Percentiles rank a stretch among this genome's conserved stretches.
phyloP scores from a whole-genome alignment of 805 yeast genomes.

The Metschnikowia orientalis region DNA sequence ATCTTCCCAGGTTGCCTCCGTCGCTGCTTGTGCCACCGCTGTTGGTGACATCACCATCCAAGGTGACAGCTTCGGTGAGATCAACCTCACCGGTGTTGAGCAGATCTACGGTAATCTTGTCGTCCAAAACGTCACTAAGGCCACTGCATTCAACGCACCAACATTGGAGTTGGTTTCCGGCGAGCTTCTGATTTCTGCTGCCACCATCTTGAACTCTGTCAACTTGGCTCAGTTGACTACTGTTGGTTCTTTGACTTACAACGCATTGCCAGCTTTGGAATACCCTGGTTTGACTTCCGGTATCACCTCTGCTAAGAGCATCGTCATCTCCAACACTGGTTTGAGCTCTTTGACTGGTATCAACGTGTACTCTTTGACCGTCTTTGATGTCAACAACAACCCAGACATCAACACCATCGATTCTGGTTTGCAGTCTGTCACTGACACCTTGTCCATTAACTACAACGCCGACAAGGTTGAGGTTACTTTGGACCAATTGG shows the following conservation, averaged over 20 bases:
- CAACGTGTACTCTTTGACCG: slow-evolving; percentile 41
- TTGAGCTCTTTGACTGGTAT: slow-evolving; percentile 67
- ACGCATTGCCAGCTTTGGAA: slow-evolving; percentile 81
- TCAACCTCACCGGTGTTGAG: slow-evolving; percentile 69
- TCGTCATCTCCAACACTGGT: slow-evolving; percentile 71
- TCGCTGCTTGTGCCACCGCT: slow-evolving; percentile 71
- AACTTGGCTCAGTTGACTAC: slow-evolving; percentile 74
- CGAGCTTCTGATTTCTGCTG: slow-evolving; percentile 53
- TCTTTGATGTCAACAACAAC: slow-evolving; percentile 89
- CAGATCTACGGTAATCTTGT: slow-evolving; percentile 73
- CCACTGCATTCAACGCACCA: slow-evolving; percentile 73
- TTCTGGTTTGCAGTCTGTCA: slow-evolving; percentile 69
- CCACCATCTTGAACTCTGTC: slow-evolving; percentile 63
- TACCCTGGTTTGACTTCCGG: slow-evolving; percentile 62
- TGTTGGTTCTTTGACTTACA: slow-evolving; percentile 76
- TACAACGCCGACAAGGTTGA: slow-evolving; percentile 78
- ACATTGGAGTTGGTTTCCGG: slow-evolving; percentile 71
- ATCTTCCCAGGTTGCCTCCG: slow-evolving; percentile 71
- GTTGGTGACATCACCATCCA: slow-evolving; percentile 72
- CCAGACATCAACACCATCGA: slow-evolving; percentile 64
- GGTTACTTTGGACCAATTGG: slow-evolving; percentile 62
- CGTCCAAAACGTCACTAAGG: slow-evolving; percentile 59
- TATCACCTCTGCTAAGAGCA: slow-evolving; percentile 67
- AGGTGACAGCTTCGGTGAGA: slow-evolving; percentile 55
- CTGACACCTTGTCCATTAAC: slow-evolving; percentile 72